Base-by-base conservation (phyloP, 805 yeast species). In the Candida khao-thaluensis region DNA sequence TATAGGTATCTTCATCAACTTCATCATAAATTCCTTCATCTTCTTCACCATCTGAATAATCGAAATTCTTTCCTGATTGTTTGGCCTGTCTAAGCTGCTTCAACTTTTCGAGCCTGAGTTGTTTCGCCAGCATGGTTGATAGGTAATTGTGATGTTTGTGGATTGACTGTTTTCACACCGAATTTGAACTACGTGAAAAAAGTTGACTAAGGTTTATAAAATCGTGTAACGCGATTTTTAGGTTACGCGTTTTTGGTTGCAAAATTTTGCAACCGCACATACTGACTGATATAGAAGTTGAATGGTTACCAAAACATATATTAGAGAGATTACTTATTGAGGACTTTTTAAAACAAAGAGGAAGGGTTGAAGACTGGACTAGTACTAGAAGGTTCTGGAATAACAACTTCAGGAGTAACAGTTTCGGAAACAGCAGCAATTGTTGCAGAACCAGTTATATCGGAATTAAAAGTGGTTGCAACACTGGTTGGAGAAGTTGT, bases 1-100 rank as follows among this genome's bases (percentile, higher is more conserved):
- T 71, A 61, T 79, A 91, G 25, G 82, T 79, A 21, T 74, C 81
- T 52, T 89, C 96, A 54, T 85, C 95, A 4, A 89, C 82, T 54
- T 87, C 90, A 52, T 91, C 97, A 57, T 90, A 93, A 43, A 91
- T 79, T 33, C 35, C 44, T 14, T 23, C 32, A 8, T 38, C 43
- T 17, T 74, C 79, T 30, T 72, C 72, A 20, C 67, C 67, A 14
- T 71, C 67, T 12, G 52, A 51, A n/a, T 60, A 55, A 5, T 65
- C 60, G 3, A 69, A 58, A 25, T 76, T 60, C 41, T 69, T 67
- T 6, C 79, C 82, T 2, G 84, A 78, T 16, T 74, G 72, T 57
- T 88, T 72, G 22, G 51, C 48, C 26, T 44, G 38, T 25, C 26
- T 41, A 30, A 47, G 47, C 17, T 41, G 46, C 29, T 40, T 39